Evolutionary conservation across 1,284 basidiomycete genomes (phyloP).

Genomic region (Moniliella sp.): DNA sequence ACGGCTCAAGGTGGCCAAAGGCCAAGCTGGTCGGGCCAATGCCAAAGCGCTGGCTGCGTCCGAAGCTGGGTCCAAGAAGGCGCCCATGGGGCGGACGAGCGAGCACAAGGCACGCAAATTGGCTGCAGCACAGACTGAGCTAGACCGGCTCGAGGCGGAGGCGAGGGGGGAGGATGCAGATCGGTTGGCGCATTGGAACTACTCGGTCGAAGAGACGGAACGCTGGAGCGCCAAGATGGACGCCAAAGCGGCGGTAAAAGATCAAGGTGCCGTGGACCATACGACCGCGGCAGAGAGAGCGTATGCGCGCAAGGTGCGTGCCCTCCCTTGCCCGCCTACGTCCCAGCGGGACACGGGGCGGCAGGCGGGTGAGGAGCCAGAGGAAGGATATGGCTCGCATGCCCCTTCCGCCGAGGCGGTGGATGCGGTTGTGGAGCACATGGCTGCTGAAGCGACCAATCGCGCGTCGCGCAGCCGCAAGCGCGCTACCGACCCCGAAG

Average conservation of each 20-base stretch:
- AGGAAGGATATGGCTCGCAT: constrained; percentile 66
- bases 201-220: constrained; percentile 80
- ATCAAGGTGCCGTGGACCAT: constrained; percentile 59
- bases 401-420: constrained; percentile 83
- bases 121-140: constrained; percentile 53
- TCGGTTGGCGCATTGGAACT: constrained; percentile 72
- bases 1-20: too few relatives aligned
- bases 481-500: constrained; percentile 68
- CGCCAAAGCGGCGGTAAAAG: constrained; percentile 50
- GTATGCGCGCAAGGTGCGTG: constrained; percentile 79
- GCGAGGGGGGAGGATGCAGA: constrained; percentile 53
- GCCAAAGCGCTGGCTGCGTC: too few relatives aligned
- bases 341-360: too few relatives aligned
- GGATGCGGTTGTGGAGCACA: constrained; percentile 68
- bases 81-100: too few relatives aligned
- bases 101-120: constrained; percentile 13
- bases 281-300: constrained; percentile 60
- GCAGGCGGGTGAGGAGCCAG: too few relatives aligned
- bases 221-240: constrained; percentile 71
- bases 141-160: constrained; percentile 64
- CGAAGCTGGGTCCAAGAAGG: too few relatives aligned
- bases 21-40: too few relatives aligned
- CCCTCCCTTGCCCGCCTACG: background rate
- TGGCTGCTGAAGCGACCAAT: constrained; percentile 65
- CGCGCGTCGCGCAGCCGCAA: constrained; percentile 55